Evolutionary conservation across 306 rosid genomes (phyloP).

Genomic region (Lithocarpus polystachyus): DNA sequence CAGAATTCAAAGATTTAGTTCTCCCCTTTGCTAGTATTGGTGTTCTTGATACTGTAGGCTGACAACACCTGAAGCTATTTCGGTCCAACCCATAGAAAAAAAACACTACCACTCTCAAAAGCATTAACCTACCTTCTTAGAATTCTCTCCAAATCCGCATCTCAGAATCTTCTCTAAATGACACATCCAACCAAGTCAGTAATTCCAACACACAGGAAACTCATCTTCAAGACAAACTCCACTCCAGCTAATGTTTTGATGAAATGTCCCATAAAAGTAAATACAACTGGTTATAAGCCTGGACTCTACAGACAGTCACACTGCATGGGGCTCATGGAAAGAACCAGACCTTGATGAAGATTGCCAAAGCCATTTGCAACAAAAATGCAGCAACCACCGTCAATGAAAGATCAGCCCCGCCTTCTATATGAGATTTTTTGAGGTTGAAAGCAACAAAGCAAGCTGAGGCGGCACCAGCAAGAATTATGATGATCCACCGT

Average conservation of each 20-base stretch:
- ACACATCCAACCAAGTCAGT: slow-evolving; percentile 6
- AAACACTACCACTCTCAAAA: background rate
- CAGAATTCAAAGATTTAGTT: background rate
- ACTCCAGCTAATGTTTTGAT: background rate
- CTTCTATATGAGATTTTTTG: slow-evolving; percentile 52
- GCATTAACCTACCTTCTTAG: background rate
- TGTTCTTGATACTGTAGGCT: background rate
- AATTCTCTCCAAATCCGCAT: background rate
- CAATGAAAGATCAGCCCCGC: slow-evolving; percentile 49
- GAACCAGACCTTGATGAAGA: slow-evolving; percentile 97
- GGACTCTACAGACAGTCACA: slow-evolving; percentile 10
- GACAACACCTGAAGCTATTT: too few species aligned
- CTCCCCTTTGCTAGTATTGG: background rate
- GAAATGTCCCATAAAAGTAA: slow-evolving; percentile 6
- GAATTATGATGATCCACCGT: slow-evolving; percentile 75
- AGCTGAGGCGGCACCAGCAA: slow-evolving; percentile 75
- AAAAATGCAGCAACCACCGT: slow-evolving; percentile 64
- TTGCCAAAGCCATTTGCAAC: slow-evolving; percentile 84
- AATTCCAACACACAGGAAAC: slow-evolving; percentile 12
- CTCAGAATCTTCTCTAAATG: background rate
- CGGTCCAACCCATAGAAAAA: background rate
- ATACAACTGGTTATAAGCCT: slow-evolving; percentile 9
- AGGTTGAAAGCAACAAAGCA: slow-evolving; percentile 79
- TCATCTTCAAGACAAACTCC: background rate
- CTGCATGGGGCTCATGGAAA: slow-evolving; percentile 55